Evolutionary conservation across 306 rosid genomes (phyloP).

Genomic region (Sicyos edulis): DNA sequence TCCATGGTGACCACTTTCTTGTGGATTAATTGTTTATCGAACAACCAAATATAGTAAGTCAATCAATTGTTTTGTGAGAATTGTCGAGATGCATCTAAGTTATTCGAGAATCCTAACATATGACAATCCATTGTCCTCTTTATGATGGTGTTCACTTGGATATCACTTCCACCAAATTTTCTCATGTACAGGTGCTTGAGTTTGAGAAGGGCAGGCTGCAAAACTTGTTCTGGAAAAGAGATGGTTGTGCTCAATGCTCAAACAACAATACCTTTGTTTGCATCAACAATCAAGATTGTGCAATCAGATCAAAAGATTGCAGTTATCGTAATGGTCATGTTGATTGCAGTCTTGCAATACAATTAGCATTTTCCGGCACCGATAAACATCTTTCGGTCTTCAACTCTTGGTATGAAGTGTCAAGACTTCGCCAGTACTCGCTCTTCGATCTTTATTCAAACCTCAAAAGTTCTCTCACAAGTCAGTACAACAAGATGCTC

Average conservation of each 20-base stretch:
- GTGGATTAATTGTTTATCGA: too few species aligned
- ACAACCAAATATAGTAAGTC: too few species aligned
- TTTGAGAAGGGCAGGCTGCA: constrained; percentile 81
- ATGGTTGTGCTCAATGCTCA: constrained; percentile 65
- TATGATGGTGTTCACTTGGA: neutral
- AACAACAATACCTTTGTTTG: constrained; percentile 57
- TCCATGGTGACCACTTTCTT: too few species aligned
- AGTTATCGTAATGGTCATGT: constrained; percentile 55
- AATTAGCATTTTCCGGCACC: constrained; percentile 88
- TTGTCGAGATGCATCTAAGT: too few species aligned
- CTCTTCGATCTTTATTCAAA: constrained; percentile 70
- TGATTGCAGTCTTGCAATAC: constrained; percentile 86
- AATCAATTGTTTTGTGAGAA: too few species aligned
- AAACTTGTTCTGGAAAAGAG: constrained; percentile 78
- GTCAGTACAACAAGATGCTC: constrained; percentile 68
- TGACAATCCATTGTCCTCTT: neutral
- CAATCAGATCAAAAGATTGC: constrained; percentile 60
- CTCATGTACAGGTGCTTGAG: constrained; percentile 58
- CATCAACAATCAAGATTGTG: constrained; percentile 76
- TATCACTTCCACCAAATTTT: neutral
- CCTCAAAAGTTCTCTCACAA: constrained; percentile 69
- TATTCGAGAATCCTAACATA: too few species aligned
- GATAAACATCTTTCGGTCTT: constrained; percentile 75
- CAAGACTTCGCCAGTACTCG: constrained; percentile 83
- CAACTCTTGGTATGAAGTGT: constrained; percentile 97